Conservation (phyloP, 192 early-diverging fungal genomes). For the Paraglomus brasilianum region DNA sequence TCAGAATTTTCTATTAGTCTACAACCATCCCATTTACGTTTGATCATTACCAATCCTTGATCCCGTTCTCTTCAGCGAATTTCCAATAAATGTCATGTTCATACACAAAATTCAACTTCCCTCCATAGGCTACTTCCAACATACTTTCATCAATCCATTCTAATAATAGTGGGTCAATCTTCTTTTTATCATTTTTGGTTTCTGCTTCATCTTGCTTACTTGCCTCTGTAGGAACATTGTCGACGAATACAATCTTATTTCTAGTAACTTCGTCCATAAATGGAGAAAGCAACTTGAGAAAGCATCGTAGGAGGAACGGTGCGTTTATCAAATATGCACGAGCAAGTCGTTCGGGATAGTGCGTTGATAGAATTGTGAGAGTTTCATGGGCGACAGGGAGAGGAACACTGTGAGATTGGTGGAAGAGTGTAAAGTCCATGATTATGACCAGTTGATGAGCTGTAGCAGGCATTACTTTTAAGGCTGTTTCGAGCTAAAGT, state of each 20-base stretch:
- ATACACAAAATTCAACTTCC: not conserved
- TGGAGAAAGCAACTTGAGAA: not conserved
- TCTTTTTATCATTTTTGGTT: no score
- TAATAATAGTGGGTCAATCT: not conserved
- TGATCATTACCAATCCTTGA: not conserved
- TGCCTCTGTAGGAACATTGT: not conserved
- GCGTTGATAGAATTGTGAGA: not conserved
- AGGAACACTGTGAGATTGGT: no score
- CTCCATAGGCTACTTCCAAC: not conserved
- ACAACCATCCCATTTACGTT: no score
- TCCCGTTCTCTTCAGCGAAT: not conserved
- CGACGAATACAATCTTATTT: not conserved
- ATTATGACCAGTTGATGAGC: no score
- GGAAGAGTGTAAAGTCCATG: no score
- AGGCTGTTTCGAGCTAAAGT: no score
- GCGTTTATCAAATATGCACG: constrained; percentile 9
- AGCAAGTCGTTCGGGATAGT: constrained; percentile 9
- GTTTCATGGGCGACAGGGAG: not conserved
- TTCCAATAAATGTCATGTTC: constrained; percentile 6
- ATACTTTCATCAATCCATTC: not conserved
- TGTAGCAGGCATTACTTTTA: no score
- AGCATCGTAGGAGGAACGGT: not conserved
- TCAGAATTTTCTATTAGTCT: no score
- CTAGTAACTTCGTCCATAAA: constrained; percentile 4
- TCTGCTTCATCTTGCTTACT: not conserved